A percentile compares a stretch with the other conserved stretches of the same genome.
Evolutionary conservation across 768 basidiomycete genomes (phyloP).

Genomic region (Leccinum incarnatum): DNA sequence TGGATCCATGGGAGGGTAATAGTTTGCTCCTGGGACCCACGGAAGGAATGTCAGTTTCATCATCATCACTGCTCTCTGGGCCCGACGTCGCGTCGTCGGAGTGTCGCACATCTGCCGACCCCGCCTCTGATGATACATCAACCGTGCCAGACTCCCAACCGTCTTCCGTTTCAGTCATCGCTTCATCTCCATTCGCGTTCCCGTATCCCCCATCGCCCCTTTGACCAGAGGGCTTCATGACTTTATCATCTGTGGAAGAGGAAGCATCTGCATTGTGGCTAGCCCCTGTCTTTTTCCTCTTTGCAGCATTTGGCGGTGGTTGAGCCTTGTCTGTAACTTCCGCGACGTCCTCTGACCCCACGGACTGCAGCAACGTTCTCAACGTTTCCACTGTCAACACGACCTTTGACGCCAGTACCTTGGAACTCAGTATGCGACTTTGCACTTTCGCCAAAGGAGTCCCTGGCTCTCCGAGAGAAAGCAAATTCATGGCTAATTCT

Average conservation of each 20-base stretch:
- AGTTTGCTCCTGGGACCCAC: slow-evolving; percentile 11
- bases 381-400: slow-evolving; percentile 50
- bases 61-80: slow-evolving; percentile 25
- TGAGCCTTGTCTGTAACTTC: slow-evolving; percentile 17
- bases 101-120: background rate
- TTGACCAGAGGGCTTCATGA: background rate
- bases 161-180: slow-evolving; percentile 13
- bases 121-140: slow-evolving; percentile 22
- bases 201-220: slow-evolving; percentile 26
- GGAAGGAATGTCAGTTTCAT: slow-evolving; percentile 18
- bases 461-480: slow-evolving; percentile 37
- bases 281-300: slow-evolving; percentile 7
- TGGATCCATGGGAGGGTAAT: slow-evolving; percentile 22
- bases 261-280: background rate
- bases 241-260: background rate
- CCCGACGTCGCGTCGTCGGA: slow-evolving; percentile 28
- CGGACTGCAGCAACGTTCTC: slow-evolving; percentile 36
- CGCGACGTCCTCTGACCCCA: slow-evolving; percentile 15
- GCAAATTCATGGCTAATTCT: slow-evolving; percentile 40
- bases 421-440: slow-evolving; percentile 73
- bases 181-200: slow-evolving; percentile 7
- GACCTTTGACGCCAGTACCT: slow-evolving; percentile 62
- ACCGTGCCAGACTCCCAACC: slow-evolving; percentile 47
- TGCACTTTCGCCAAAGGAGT: slow-evolving; percentile 59
- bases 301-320: slow-evolving; percentile 4